A percentile compares a stretch with the other conserved stretches of the same genome.
Evolutionary conservation across 139 green algal species (phyloP).

Genomic region (Chlorokybus atmophyticus): DNA sequence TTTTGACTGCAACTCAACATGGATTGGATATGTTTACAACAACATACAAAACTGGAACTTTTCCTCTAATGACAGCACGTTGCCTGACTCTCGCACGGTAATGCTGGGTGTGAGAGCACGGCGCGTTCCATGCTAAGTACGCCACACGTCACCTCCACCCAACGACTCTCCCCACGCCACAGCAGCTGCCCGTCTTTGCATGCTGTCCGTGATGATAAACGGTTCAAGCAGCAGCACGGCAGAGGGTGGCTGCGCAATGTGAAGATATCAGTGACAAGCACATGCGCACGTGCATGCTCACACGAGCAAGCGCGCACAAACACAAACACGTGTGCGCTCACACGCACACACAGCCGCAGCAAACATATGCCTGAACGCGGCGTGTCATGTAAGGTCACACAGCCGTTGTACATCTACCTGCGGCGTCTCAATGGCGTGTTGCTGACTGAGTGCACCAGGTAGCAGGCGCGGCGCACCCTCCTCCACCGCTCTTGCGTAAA

Average conservation of each 20-base stretch:
- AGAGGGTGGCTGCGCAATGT: slow-evolving; percentile 18
- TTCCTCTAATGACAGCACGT: slow-evolving; percentile 38
- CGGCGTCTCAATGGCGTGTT: slow-evolving; percentile 14
- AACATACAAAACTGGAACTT: slow-evolving; percentile 44
- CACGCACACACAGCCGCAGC: too few species aligned
- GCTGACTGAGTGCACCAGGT: slow-evolving; percentile 9
- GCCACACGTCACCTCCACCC: slow-evolving; percentile 45
- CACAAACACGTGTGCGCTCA: neutral
- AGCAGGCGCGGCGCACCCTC: slow-evolving; percentile 5
- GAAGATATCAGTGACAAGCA: too few species aligned
- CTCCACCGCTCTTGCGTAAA: slow-evolving; percentile 10
- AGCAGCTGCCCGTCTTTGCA: slow-evolving; percentile 13
- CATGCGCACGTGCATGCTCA: too few species aligned
- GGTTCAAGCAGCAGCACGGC: slow-evolving; percentile 39
- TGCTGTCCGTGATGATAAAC: slow-evolving; percentile 38
- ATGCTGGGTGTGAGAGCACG: slow-evolving; percentile 31
- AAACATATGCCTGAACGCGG: too few species aligned
- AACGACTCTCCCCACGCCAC: slow-evolving; percentile 35
- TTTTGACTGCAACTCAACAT: too few species aligned
- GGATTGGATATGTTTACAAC: too few species aligned
- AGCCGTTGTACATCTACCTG: too few species aligned
- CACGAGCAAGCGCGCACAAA: too few species aligned
- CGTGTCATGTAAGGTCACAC: too few species aligned
- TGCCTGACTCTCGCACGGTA: slow-evolving; percentile 25
- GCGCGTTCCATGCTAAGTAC: slow-evolving; percentile 39